Conservation (phyloP, 176 grass and related monocot genomes). For the Raddia distichophylla region DNA sequence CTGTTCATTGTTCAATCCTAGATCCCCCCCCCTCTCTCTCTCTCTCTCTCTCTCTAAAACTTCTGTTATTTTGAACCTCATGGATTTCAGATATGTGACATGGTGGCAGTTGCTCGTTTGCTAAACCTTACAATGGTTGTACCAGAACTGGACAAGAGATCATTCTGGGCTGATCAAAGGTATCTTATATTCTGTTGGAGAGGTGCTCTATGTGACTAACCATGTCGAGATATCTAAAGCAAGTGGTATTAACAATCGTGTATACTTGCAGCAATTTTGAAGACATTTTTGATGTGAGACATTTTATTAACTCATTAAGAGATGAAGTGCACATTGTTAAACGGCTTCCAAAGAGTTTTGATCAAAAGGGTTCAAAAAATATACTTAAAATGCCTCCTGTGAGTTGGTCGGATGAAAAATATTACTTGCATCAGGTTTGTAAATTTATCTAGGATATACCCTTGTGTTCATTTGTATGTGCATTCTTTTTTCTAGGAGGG, state of each 20-base stretch:
- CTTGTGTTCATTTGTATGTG: slow-evolving; percentile 15
- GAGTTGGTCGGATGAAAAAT: slow-evolving; percentile 98
- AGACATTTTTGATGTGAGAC: slow-evolving; percentile 89
- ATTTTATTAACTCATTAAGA: slow-evolving; percentile 86
- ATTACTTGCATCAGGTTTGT: slow-evolving; percentile 92
- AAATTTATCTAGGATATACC: slow-evolving; percentile 12
- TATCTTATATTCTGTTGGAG: slow-evolving; percentile 42
- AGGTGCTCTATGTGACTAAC: neutral
- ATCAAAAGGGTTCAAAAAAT: slow-evolving; percentile 32
- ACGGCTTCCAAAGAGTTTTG: slow-evolving; percentile 68
- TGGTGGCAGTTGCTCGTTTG: slow-evolving; percentile 81
- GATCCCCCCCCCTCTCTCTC: neutral
- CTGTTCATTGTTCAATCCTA: slow-evolving; percentile 4
- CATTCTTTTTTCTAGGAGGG: neutral
- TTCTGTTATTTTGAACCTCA: neutral
- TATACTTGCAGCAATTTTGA: slow-evolving; percentile 72
- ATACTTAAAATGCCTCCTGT: slow-evolving; percentile 75
- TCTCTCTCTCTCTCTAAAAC: neutral
- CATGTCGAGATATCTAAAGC: slow-evolving; percentile 26
- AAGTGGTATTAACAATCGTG: neutral
- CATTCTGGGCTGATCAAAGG: slow-evolving; percentile 97
- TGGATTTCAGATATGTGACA: slow-evolving; percentile 85
- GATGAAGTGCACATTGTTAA: slow-evolving; percentile 81
- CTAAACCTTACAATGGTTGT: slow-evolving; percentile 91
- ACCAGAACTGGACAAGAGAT: slow-evolving; percentile 90